Base-by-base conservation (phyloP, 1,284 basidiomycete species). In the Tetrapyrgos nigripes region DNA sequence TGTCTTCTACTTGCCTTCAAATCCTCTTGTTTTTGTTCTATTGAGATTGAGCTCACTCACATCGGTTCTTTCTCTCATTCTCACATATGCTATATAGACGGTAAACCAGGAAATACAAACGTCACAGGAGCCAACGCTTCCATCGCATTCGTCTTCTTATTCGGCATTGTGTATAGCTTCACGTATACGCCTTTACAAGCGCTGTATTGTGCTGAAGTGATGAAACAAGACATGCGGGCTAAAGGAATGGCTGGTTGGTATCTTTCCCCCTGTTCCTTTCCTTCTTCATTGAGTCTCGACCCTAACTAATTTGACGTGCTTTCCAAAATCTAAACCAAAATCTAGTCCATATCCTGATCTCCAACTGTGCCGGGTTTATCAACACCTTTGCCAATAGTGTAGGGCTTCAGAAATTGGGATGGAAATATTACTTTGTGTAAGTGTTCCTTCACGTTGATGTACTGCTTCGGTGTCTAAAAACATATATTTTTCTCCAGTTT, bases 391-490 rank as follows among this genome's bases (percentile, higher is more conserved):
- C 66, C 1, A 70, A 70, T 52, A 66, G 64, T 40, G 66, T 70
- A 4, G 69, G 69, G 1, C 57, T 70, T 19, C 33, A 54, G 37
- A 64, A 65, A 3, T 61, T 70, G 13, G 62, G 65, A 21, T 69
- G 68, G 68, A 69, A 63, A 35, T 70, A 70, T 55, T 70, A 70
- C 53, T 70, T 69, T 47, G 69, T 70, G 63, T 68, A 59, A 50
- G 64, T 52, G 11, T 8, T 48, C 40, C 21, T 2, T 54, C 23
- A 28, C 19, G 31, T 45, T 29, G 2, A 19, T 28, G 14, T 29
- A 11, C n/a, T 50, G 8, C 28, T 45, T 24, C 17, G 14, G n/a
- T 43, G 3, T 23, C 4, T 37, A 27, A 6, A 44, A 17, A 8
- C n/a, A 10, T 29, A 52, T 14, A 28, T 27, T 26, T 27, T 21